Conservation (phyloP, 108 stramenopile species). For the Discostella pseudostelligera region DNA sequence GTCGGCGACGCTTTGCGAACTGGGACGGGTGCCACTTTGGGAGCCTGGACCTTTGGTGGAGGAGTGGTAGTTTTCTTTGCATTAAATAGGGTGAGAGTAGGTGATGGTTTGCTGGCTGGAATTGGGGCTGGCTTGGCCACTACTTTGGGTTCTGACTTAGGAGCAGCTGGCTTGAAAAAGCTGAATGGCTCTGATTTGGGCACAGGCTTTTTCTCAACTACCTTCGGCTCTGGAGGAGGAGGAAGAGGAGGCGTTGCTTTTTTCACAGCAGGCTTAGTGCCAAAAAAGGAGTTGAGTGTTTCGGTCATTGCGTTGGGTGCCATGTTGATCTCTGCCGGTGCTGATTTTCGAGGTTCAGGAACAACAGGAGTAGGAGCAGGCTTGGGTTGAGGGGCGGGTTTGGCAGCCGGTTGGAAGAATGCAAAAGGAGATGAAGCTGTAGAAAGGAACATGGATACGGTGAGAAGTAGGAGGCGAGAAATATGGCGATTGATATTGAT, state of each 20-base stretch:
- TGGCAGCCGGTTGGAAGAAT: slow-evolving; percentile 24
- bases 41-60: neutral
- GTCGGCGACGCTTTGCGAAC: slow-evolving; percentile 44
- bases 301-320: slow-evolving; percentile 47
- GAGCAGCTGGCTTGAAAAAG: slow-evolving; percentile 31
- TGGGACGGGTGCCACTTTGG: slow-evolving; percentile 29
- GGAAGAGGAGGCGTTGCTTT: slow-evolving; percentile 34
- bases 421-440: slow-evolving; percentile 20
- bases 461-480: neutral
- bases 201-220: slow-evolving; percentile 8
- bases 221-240: slow-evolving; percentile 35
- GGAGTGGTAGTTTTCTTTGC: slow-evolving; percentile 8
- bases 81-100: slow-evolving; percentile 38
- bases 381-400: slow-evolving; percentile 23
- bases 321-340: slow-evolving; percentile 26
- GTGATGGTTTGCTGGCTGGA: slow-evolving; percentile 40
- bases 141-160: slow-evolving; percentile 1
- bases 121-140: slow-evolving; percentile 24
- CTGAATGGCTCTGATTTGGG: slow-evolving; percentile 30
- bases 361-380: slow-evolving; percentile 13
- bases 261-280: slow-evolving; percentile 22
- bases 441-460: neutral
- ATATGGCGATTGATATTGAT: neutral
- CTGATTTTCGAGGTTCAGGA: slow-evolving; percentile 9
- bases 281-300: slow-evolving; percentile 50